Evolutionary conservation across 2,329 filamentous ascomycete species (phyloP), one percentile per base, ranked within the genome.

Genomic region (Fusarium liriodendri): DNA sequence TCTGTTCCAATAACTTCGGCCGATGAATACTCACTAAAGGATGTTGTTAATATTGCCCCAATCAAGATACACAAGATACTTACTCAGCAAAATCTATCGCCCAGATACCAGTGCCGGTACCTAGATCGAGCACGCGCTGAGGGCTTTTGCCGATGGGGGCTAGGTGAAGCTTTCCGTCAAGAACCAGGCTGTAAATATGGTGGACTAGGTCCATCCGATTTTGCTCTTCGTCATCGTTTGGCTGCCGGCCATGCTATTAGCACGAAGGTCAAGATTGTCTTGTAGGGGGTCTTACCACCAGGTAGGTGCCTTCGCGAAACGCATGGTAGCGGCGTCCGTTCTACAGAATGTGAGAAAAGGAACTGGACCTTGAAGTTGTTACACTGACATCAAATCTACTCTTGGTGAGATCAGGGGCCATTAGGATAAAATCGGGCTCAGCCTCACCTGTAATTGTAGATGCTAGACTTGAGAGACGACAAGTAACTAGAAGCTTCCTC

Each of bases 251-350:
- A 18, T 37, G 1, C 33, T 2, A 45, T 55, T 8, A 62, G 20
- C 5, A 16, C 1, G 8, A 2, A 18, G 6, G 25, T 18, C 7
- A 18, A 18, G 8, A 25, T 18, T 10, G 8, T 47, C 4, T 22
- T 22, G 27, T 6, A 9, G 14, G 5, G 1, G 45, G 5, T 29
- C 45, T 52, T 67, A 72, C 71, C 32, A 74, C 10, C 0, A 35
- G 65, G 20, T 74, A 74, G 5, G 72, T 50, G 11, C 72, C 72
- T 35, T 72, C 69, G 1, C 70, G 69, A 22, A 72, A 72, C 10
- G 70, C 68, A n/a, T 72, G 70, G 38, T 72, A 73, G 18, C 69
- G 61, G 33, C 72, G 69, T 13, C 71, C 71, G 0, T 74, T 72
- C 47, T 52, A 32, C 6, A 10, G 0, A 20, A 1, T 2, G 10